Conservation (phyloP, 2,329 filamentous ascomycete species). For the Aspergillus sp. region DNA sequence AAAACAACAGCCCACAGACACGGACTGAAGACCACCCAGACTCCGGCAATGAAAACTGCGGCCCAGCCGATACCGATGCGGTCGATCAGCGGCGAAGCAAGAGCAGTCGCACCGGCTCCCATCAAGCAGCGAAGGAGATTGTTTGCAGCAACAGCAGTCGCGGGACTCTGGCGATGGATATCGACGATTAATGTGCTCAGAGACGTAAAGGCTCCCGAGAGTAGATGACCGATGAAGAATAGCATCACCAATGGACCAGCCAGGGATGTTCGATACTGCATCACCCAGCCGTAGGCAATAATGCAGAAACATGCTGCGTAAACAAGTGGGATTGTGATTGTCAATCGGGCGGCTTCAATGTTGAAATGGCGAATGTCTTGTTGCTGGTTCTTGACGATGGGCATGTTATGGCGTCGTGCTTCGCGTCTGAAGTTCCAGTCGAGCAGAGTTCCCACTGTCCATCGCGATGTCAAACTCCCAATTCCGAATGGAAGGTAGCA, state of each 20-base stretch:
- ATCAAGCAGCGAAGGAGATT: slow-evolving; percentile 19
- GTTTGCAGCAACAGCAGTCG: slow-evolving; percentile 16
- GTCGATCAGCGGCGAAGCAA: slow-evolving; percentile 15
- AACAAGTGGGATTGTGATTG: slow-evolving; percentile 27
- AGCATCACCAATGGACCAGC: slow-evolving; percentile 28
- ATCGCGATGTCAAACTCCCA: slow-evolving; percentile 23
- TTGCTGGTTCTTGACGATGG: slow-evolving; percentile 35
- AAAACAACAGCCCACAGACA: slow-evolving; percentile 13
- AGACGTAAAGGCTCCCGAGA: slow-evolving; percentile 32
- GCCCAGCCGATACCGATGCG: slow-evolving; percentile 23
- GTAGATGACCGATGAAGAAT: slow-evolving; percentile 27
- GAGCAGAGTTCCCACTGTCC: slow-evolving; percentile 37
- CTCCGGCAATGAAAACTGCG: slow-evolving; percentile 12
- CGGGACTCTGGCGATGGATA: slow-evolving; percentile 19
- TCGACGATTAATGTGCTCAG: slow-evolving; percentile 44
- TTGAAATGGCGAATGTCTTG: slow-evolving; percentile 50
- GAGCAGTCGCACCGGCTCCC: slow-evolving; percentile 17
- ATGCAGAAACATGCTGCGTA: slow-evolving; percentile 20
- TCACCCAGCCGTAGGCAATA: slow-evolving; percentile 35
- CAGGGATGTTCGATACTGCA: slow-evolving; percentile 26
- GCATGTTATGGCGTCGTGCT: slow-evolving; percentile 49
- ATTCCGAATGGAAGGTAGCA: slow-evolving; percentile 17
- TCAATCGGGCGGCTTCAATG: slow-evolving; percentile 39
- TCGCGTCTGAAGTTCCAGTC: slow-evolving; percentile 68
- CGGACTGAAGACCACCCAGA: slow-evolving; percentile 18